Evolutionary conservation across 176 grass and related monocot species (phyloP), one percentile per base, ranked within the genome.

Genomic region (Areca catechu): DNA sequence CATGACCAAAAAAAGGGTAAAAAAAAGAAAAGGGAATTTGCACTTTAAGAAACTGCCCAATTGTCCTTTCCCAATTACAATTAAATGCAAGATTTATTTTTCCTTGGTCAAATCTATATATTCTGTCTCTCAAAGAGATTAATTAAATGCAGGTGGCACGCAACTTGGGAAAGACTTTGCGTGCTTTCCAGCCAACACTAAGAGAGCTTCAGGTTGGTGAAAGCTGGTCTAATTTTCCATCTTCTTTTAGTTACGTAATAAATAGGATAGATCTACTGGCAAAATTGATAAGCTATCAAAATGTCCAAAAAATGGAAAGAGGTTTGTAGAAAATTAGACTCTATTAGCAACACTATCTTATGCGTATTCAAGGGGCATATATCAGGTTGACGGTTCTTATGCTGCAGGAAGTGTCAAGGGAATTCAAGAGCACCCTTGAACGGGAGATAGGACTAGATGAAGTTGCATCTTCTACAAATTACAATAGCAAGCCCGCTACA

Each of bases 361-460:
- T 29, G 27, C 6, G 27, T 6, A 29, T 6, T 53, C 29, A 64
- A 0, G 3, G 30, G 56, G 58, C 57, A 43, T 60, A 48, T 62
- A 18, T 6, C 51, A 80, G 25, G 34, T 63, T 57, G n/a, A 60
- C 53, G 63, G 55, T 63, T 30, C 63, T 50, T 63, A 29, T 49
- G 15, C 60, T 53, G 58, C 68, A 97, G 93, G 81, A 97, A 54
- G 93, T 97, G 47, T 97, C 93, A 69, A 97, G 76, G 66, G 93
- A 97, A 70, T 97, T 97, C 79, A 88, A 71, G 80, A 97, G 66
- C 81, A 97, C 83, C 28, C 82, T 97, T 58, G 93, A 92, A 78
- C 78, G 78, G 60, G 93, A 97, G 69, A 97, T 97, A 5, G 93
- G 93, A 57, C 79, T 97, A 53, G 93, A 97, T 73, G 93, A 91